These are phyloP conservation scores for Talaromyces sp. DNA, from an alignment of 2,329 filamentous ascomycete genomes.

Conservation along the genomic window DNA sequence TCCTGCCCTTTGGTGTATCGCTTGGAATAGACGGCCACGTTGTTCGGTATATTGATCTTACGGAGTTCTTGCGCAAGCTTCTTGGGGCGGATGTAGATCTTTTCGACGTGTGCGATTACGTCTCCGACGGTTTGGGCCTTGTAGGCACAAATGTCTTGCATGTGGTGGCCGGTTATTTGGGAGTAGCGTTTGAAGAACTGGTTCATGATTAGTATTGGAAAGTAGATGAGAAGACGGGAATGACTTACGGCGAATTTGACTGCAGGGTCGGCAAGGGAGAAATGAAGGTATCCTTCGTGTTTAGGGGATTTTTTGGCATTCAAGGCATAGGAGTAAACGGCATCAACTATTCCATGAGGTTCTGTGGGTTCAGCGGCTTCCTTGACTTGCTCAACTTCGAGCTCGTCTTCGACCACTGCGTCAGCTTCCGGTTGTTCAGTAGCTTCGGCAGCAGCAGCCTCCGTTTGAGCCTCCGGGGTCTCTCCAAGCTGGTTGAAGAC, in stretches of 20 bases:
- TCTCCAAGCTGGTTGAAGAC: constrained; percentile 38
- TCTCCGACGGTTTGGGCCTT: constrained; percentile 55
- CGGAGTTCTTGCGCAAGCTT: constrained; percentile 54
- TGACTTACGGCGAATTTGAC: constrained; percentile 73
- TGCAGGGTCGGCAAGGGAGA: constrained; percentile 57
- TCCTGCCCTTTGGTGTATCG: constrained; percentile 70
- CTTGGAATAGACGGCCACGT: constrained; percentile 66
- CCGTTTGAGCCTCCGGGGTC: constrained; percentile 21
- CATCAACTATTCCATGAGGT: neutral
- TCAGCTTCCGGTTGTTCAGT: neutral
- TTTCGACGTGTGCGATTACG: constrained; percentile 54
- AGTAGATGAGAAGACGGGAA: neutral
- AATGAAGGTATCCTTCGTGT: constrained; percentile 57
- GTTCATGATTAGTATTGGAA: neutral
- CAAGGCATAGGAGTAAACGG: constrained; percentile 5
- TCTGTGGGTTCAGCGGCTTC: neutral
- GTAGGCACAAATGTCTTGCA: constrained; percentile 68
- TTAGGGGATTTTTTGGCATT: neutral
- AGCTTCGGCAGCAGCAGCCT: neutral
- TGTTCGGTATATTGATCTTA: constrained; percentile 66
- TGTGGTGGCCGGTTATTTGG: constrained; percentile 73
- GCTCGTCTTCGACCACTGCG: neutral
- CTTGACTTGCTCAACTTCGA: neutral
- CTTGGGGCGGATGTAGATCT: constrained; percentile 41
- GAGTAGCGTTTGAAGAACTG: constrained; percentile 79